phyloP scores from a whole-genome alignment of 2,329 filamentous ascomycete species.

The Cladosporium austrohemisphaericum region DNA sequence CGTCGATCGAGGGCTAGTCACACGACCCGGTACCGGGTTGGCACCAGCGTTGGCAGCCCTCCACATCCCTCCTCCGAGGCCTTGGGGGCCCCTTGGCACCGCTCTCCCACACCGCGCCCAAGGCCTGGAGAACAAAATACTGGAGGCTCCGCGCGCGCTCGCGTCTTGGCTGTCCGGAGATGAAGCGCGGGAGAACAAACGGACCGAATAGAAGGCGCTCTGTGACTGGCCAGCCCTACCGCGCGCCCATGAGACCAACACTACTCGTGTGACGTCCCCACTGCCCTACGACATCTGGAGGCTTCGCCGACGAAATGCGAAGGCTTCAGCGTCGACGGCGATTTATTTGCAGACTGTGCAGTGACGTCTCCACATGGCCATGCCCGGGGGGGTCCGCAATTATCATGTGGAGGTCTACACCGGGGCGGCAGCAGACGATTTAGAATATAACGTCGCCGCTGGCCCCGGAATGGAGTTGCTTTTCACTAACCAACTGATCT shows the following conservation, averaged over 20 bases:
- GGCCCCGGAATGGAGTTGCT: too few relatives aligned
- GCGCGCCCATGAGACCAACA: too few relatives aligned
- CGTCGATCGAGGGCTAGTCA: constrained; percentile 1
- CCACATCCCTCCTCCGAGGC: constrained; percentile 3
- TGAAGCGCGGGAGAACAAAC: not conserved
- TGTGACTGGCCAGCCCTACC: too few relatives aligned
- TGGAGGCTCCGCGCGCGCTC: not conserved
- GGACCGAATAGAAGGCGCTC: not conserved
- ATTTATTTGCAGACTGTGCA: too few relatives aligned
- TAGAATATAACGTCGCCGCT: too few relatives aligned
- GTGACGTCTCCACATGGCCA: constrained; percentile 4
- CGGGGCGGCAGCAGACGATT: too few relatives aligned
- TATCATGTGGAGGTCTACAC: not conserved
- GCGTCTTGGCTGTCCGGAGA: not conserved
- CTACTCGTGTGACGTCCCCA: too few relatives aligned
- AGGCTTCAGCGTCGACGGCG: not conserved
- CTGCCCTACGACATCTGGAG: too few relatives aligned
- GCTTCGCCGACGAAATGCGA: too few relatives aligned
- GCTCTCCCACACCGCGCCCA: not conserved
- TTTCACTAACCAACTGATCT: not conserved
- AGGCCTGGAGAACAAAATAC: too few relatives aligned
- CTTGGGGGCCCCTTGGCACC: constrained; percentile 4
- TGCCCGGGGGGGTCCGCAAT: not conserved
- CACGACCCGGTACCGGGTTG: not conserved
- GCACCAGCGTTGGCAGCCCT: constrained; percentile 1